These are phyloP conservation scores for Onygenales sp. DNA, from an alignment of 2,329 filamentous ascomycete genomes.

Conservation along the genomic window DNA sequence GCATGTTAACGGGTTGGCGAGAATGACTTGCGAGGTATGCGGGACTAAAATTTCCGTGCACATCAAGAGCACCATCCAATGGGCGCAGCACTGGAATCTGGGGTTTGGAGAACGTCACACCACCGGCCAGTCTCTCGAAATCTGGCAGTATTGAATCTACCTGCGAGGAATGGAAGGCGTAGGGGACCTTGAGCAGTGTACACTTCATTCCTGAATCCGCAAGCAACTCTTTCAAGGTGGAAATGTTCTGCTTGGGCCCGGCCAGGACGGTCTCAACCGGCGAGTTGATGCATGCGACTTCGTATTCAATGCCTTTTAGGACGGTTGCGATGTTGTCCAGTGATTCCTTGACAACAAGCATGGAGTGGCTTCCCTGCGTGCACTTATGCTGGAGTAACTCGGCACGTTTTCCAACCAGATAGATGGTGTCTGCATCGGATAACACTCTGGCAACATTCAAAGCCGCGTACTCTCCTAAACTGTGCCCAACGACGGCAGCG, in stretches of 20 bases:
- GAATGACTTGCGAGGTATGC: constrained; percentile 57
- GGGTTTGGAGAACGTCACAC: constrained; percentile 49
- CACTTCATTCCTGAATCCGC: constrained; percentile 47
- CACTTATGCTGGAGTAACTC: constrained; percentile 57
- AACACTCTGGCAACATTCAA: constrained; percentile 26
- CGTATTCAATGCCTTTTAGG: not conserved
- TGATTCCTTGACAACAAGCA: constrained; percentile 47
- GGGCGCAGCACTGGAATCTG: constrained; percentile 58
- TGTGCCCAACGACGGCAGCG: constrained; percentile 20
- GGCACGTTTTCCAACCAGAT: constrained; percentile 61
- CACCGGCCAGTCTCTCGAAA: constrained; percentile 46
- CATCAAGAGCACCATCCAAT: constrained; percentile 48
- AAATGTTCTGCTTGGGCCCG: constrained; percentile 49
- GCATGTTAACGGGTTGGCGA: constrained; percentile 63
- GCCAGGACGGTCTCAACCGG: constrained; percentile 67
- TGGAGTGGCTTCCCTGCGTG: constrained; percentile 55
- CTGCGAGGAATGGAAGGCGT: constrained; percentile 58
- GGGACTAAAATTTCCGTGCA: constrained; percentile 45
- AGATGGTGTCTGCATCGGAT: constrained; percentile 37
- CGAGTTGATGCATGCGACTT: constrained; percentile 63
- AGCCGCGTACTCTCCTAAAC: constrained; percentile 31
- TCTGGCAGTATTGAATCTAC: constrained; percentile 53
- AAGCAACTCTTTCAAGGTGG: constrained; percentile 40
- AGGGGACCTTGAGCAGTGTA: constrained; percentile 55
- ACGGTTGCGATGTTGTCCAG: constrained; percentile 19